These are phyloP conservation scores for Sugiyamaella valdiviana DNA, from an alignment of 805 yeast genomes.

Conservation along the genomic window DNA sequence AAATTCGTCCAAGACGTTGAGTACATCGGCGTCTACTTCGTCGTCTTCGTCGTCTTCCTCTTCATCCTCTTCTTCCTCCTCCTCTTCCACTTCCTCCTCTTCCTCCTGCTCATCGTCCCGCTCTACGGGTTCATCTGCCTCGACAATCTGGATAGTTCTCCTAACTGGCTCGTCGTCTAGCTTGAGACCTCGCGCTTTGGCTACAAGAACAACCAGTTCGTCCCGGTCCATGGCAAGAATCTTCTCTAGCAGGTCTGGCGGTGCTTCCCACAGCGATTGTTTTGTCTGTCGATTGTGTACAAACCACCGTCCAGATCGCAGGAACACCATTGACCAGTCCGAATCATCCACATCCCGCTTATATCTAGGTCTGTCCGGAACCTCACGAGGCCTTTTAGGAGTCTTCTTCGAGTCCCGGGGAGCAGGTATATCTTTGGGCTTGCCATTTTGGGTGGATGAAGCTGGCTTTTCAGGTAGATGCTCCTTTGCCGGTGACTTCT, in stretches of 20 bases:
- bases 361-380: constrained; percentile 16
- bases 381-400: neutral
- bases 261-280: constrained; percentile 35
- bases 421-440: neutral
- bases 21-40: constrained; percentile 15
- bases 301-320: constrained; percentile 41
- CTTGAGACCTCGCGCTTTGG: constrained; percentile 36
- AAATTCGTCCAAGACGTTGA: constrained; percentile 13
- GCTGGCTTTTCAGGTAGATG: neutral
- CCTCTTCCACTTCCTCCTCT: constrained; percentile 16
- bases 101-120: constrained; percentile 6
- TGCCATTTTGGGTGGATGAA: neutral
- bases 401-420: neutral
- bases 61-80: constrained; percentile 12
- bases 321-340: constrained; percentile 39
- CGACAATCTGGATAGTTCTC: constrained; percentile 8
- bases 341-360: constrained; percentile 13
- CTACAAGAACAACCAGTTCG: constrained; percentile 31
- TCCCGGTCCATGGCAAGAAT: constrained; percentile 27
- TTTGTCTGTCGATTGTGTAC: constrained; percentile 32
- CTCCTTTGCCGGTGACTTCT: neutral
- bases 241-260: constrained; percentile 28
- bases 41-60: constrained; percentile 4
- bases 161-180: constrained; percentile 16
- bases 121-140: constrained; percentile 7